Base-by-base conservation (phyloP, 768 basidiomycete genomes). In the Termitomyces eurrhizus region DNA sequence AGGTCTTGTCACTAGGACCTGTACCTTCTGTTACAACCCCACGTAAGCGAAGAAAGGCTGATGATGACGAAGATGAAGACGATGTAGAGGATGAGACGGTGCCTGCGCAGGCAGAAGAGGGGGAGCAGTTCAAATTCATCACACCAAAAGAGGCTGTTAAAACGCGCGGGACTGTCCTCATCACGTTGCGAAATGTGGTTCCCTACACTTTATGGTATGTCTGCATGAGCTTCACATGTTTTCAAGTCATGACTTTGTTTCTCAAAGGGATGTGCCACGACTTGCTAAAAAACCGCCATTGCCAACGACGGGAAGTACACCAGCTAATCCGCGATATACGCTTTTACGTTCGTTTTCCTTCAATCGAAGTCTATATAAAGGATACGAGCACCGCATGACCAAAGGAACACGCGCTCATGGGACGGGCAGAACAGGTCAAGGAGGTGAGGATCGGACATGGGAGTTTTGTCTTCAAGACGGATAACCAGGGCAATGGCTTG, bases 371-470 rank as follows among this genome's bases (percentile, higher is more conserved):
- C 63, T 76, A 0, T 98, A 93, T 86, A 83, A 82, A 52, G 93
- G 92, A 1, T 98, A 98, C 67, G 88, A 88, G 66, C 96, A 98
- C 71, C 78, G 92, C n/a, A 90, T 96, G 87, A 97, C 96, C 3
- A 90, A 94, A 68, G 95, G 95, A 6, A 92, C 83, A 76, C 80
- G 83, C 70, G 90, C 72, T 0, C 82, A 82, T 69, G 88, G 84
- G 33, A 82, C 76, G 44, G 84, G 82, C 32, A 87, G 72, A 75
- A 91, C 84, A 13, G 90, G 85, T 41, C 85, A 84, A 68, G 88
- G 84, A 9, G 90, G 86, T 51, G 90, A 87, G 66, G 90, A 93
- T 65, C 78, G 92, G 61, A 94, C 91, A 63, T 95, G 93, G 93
- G 91, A 95, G 72, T 94, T 95, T 73, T 93, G 80, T 72, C 66